Base-by-base conservation (phyloP, 2,329 filamentous ascomycete species). In the Ceratocystis lukuohia region DNA sequence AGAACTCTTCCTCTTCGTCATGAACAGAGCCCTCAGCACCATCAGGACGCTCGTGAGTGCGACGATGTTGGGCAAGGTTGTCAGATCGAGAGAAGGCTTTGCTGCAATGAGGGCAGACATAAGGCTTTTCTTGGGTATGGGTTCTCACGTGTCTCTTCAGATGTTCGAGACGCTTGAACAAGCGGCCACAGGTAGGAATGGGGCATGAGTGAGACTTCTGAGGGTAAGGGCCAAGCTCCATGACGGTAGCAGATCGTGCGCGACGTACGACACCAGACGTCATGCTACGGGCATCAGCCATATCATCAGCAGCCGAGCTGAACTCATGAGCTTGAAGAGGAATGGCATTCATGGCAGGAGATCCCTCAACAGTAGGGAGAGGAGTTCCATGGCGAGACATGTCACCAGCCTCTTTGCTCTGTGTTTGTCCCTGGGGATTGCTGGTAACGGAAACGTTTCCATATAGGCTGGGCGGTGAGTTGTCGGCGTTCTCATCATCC, bases 81-180 rank as follows among this genome's bases (percentile, higher is more conserved):
- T 99, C 94, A 74, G 93, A 97, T 78, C 94, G 84, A 68, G 94
- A 97, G 77, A 99, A 99, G 71, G 93, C 93, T 82, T 97, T 97
- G 83, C 89, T 96, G 85, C 94, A 99, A 77, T 96, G 88, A 72
- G 89, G 89, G 84, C 94, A 99, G 75, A 95, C 88, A 78, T 99
- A 99, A 72, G 94, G 94, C 79, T 93, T 90, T 82, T 99, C 94
- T 82, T 99, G 94, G 66, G 94, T 99, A 82, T 99, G 94, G 74
- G 94, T 99, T 79, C 94, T 89, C 77, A 99, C 94, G 80, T 99
- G 94, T 83, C 93, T 87, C 84, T 99, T 99, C 74, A 99, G 86
- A 80, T 99, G 94, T 80, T 99, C 94, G 80, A 99, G 85, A 77
- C 94, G 88, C 86, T 99, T 99, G 84, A 99, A 99, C 69, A 96